A percentile compares a stretch with the other conserved stretches of the same genome.
These are phyloP conservation scores for Periconia sp. DNA, from an alignment of 2,329 filamentous ascomycete species.

Conservation along the genomic window DNA sequence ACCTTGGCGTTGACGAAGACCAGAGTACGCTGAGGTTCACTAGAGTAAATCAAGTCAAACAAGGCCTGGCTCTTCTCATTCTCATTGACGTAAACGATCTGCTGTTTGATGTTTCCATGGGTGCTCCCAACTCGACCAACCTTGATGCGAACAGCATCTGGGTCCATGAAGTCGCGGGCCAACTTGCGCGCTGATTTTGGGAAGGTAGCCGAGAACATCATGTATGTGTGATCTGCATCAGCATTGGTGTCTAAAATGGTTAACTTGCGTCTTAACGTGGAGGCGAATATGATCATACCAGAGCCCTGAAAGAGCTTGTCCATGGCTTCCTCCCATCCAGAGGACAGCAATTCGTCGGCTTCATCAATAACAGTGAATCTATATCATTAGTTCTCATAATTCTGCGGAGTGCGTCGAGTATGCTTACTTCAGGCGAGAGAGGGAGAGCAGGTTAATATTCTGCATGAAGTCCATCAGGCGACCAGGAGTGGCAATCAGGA, in stretches of 20 bases:
- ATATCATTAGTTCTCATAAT: neutral
- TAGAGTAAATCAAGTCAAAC: conserved; percentile 72
- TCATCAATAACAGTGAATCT: conserved; percentile 83
- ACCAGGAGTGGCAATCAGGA: conserved; percentile 87
- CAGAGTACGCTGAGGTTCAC: conserved; percentile 77
- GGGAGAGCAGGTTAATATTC: conserved; percentile 69
- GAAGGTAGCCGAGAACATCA: conserved; percentile 97
- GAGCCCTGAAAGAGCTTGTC: conserved; percentile 78
- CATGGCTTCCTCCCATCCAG: conserved; percentile 80
- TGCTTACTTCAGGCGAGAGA: conserved; percentile 76
- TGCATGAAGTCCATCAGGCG: conserved; percentile 85
- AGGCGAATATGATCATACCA: conserved; percentile 62
- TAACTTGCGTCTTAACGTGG: neutral
- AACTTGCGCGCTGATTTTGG: conserved; percentile 78
- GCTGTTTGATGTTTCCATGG: conserved; percentile 82
- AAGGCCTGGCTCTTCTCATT: conserved; percentile 73
- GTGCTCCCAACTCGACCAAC: conserved; percentile 87
- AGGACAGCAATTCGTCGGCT: conserved; percentile 87
- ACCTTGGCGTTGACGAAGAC: conserved; percentile 88
- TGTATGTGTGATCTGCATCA: conserved; percentile 69
- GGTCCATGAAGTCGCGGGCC: conserved; percentile 75
- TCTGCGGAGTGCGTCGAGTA: neutral
- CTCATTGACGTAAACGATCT: conserved; percentile 70
- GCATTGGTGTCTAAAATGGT: conserved; percentile 69
- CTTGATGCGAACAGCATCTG: conserved; percentile 78